These are phyloP conservation scores for Neofusicoccum umdonicola DNA, from an alignment of 2,329 filamentous ascomycete genomes.

Conservation along the genomic window DNA sequence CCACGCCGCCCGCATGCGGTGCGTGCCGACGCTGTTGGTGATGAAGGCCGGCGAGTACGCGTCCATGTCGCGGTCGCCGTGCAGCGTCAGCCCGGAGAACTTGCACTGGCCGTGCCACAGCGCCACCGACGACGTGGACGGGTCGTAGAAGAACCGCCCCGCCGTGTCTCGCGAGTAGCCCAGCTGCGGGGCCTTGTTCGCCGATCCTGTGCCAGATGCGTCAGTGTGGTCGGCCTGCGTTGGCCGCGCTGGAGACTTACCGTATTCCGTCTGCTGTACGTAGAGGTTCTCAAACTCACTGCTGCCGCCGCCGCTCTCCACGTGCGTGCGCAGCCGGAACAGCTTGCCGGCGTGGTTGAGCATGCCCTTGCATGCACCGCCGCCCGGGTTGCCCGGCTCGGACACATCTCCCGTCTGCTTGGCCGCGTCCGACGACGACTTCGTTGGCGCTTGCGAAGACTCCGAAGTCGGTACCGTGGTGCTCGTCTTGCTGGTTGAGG, in stretches of 20 bases:
- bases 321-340: slow-evolving; percentile 4
- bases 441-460: not conserved
- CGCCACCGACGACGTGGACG: not conserved
- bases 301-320: not conserved
- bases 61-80: not conserved
- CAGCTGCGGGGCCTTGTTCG: not conserved
- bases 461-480: too few relatives aligned
- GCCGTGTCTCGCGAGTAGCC: not conserved
- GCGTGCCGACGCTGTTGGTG: slow-evolving; percentile 1
- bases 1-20: slow-evolving; percentile 2
- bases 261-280: not conserved
- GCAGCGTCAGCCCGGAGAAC: not conserved
- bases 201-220: not conserved
- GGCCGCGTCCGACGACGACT: not conserved
- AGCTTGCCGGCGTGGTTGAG: not conserved
- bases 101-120: not conserved
- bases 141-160: not conserved
- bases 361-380: not conserved
- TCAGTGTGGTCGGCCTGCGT: not conserved
- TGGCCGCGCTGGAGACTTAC: not conserved
- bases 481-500: not conserved
- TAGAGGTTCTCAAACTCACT: slow-evolving; percentile 1
- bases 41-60: slow-evolving; percentile 13
- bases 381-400: not conserved
- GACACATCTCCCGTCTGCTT: not conserved